Evolutionary conservation across 1,284 basidiomycete genomes (phyloP), one percentile per base, ranked within the genome.

Genomic region (Agaricales sp.): DNA sequence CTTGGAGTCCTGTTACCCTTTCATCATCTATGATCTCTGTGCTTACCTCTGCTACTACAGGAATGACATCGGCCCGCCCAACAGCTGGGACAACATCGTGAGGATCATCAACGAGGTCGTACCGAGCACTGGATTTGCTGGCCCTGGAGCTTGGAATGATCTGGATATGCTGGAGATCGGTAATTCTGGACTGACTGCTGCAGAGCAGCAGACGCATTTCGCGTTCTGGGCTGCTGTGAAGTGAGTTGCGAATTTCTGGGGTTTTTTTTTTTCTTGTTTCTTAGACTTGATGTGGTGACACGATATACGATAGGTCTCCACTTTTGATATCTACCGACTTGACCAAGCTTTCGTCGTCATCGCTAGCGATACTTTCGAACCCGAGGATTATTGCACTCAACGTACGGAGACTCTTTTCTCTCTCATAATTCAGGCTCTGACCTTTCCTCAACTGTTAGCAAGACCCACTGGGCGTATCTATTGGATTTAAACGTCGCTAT

Each of bases 21-120:
- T 35, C 45, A 22, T 30, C 19, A 21, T 13, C 43, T 45, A 41
- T 25, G 51, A 19, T 45, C n/a, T 12, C 38, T 12, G n/a, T 3
- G 12, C 37, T 20, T 41, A n/a, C 8, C 11, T 35, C 30, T 11
- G 26, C 13, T 24, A 22, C 18, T 43, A 12, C 41, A 75, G 73
- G 19, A 75, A 74, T 50, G 73, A 75, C 50, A 71, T 73, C 30
- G 71, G 69, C 0, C 71, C 71, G 4, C 70, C 71, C 3, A 57
- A 65, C 21, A 69, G 68, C 6, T 74, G 73, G 69, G 70, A 65
- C 48, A 69, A 68, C 50, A 47, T 75, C 3, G 62, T 71, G 51
- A 65, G 73, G 41, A 75, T 77, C 47, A 70, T 75, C 47, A 75
- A 75, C 49, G 68, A 75, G 52, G 52, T 75, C 2, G 71, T 73